Conservation (phyloP, 2,329 filamentous ascomycete genomes). For the Nemania sp. region DNA sequence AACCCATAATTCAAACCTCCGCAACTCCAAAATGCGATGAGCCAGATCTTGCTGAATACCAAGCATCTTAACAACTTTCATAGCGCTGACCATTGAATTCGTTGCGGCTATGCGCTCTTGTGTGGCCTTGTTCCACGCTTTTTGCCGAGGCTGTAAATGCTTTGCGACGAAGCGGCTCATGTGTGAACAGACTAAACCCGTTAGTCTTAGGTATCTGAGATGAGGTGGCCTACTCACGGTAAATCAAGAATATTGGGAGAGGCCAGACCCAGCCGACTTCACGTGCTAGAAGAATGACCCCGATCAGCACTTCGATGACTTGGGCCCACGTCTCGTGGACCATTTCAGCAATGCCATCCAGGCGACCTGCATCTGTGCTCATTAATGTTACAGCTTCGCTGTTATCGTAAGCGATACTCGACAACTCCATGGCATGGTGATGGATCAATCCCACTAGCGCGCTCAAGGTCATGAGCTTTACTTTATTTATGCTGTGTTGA, state of each 20-base stretch:
- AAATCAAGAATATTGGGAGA: slow-evolving; percentile 46
- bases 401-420: slow-evolving; percentile 34
- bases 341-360: slow-evolving; percentile 41
- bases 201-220: background rate
- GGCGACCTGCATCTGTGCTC: slow-evolving; percentile 45
- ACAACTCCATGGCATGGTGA: slow-evolving; percentile 36
- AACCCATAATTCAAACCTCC: slow-evolving; percentile 40
- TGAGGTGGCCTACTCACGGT: slow-evolving; percentile 38
- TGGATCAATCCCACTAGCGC: slow-evolving; percentile 44
- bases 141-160: slow-evolving; percentile 41
- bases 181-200: slow-evolving; percentile 44
- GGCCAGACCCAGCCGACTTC: slow-evolving; percentile 49
- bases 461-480: slow-evolving; percentile 42
- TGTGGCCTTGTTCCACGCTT: slow-evolving; percentile 46
- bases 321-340: slow-evolving; percentile 49
- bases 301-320: slow-evolving; percentile 46
- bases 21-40: slow-evolving; percentile 31
- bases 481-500: slow-evolving; percentile 37
- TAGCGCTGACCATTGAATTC: slow-evolving; percentile 40
- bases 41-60: slow-evolving; percentile 36
- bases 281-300: slow-evolving; percentile 42
- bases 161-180: slow-evolving; percentile 46
- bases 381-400: slow-evolving; percentile 44
- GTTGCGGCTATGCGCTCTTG: slow-evolving; percentile 45
- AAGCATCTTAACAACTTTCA: slow-evolving; percentile 48